These are phyloP conservation scores for Amanita phalloides DNA, from an alignment of 768 basidiomycete genomes.

Conservation along the genomic window DNA sequence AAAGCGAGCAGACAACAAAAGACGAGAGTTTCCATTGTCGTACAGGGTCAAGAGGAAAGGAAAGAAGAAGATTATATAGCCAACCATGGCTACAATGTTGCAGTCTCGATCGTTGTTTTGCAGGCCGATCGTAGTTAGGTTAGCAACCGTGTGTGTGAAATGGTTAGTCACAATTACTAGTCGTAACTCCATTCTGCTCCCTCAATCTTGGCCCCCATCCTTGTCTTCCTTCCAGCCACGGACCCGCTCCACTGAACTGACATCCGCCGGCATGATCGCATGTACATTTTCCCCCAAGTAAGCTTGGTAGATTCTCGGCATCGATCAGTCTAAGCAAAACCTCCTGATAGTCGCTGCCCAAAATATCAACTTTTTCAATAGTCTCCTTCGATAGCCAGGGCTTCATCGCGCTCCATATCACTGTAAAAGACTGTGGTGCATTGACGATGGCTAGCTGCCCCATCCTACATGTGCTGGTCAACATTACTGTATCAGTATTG, in stretches of 20 bases:
- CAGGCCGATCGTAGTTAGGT: too few species aligned
- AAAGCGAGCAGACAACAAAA: background rate
- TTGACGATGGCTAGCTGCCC: conserved; percentile 63
- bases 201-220: conserved; percentile 35
- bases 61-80: background rate
- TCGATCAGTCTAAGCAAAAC: conserved; percentile 50
- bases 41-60: background rate
- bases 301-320: conserved; percentile 48
- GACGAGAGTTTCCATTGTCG: background rate
- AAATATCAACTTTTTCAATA: conserved; percentile 51
- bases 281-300: conserved; percentile 56
- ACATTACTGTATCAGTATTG: background rate
- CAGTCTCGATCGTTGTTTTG: background rate
- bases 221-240: conserved; percentile 54
- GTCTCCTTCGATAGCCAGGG: conserved; percentile 72
- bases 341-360: conserved; percentile 49
- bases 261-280: conserved; percentile 50
- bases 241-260: conserved; percentile 51
- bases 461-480: conserved; percentile 36
- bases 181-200: background rate
- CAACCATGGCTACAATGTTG: background rate
- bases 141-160: too few species aligned
- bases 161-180: too few species aligned
- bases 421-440: conserved; percentile 61
- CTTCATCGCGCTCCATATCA: conserved; percentile 60